These are phyloP conservation scores for Hyphopichia pseudoburtonii DNA, from an alignment of 1,139 yeast genomes.

Conservation along the genomic window DNA sequence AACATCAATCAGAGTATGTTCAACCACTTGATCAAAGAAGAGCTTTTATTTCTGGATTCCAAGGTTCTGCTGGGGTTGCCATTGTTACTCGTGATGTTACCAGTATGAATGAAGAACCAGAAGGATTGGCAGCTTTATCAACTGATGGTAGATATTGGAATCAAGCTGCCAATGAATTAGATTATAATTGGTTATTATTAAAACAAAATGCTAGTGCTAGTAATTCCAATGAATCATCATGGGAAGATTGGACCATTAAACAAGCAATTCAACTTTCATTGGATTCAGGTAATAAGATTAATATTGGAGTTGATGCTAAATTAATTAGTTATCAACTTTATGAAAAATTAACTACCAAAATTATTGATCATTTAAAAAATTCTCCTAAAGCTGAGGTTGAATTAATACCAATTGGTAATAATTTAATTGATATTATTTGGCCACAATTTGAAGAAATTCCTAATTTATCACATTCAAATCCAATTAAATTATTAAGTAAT, in stretches of 20 bases:
- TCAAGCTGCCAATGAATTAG: conserved; percentile 87
- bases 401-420: conserved; percentile 63
- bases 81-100: conserved; percentile 71
- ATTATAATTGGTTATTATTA: conserved; percentile 81
- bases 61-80: conserved; percentile 95
- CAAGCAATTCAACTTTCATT: conserved; percentile 57
- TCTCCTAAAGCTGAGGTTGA: conserved; percentile 47
- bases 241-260: conserved; percentile 83
- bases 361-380: conserved; percentile 20
- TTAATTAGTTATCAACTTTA: conserved; percentile 53
- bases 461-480: conserved; percentile 1
- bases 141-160: conserved; percentile 95
- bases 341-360: conserved; percentile 24
- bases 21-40: conserved; percentile 79
- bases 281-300: conserved; percentile 42
- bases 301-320: conserved; percentile 58
- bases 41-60: conserved; percentile 82
- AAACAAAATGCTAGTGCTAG: conserved; percentile 75
- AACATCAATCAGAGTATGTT: conserved; percentile 87
- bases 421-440: conserved; percentile 83
- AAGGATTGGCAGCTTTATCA: conserved; percentile 74
- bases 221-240: too few species aligned
- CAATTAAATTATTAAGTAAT: conserved; percentile 43
- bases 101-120: conserved; percentile 57
- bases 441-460: conserved; percentile 50